Conservation (phyloP, 2,329 filamentous ascomycete genomes). For the Rachicladosporium sp. region DNA sequence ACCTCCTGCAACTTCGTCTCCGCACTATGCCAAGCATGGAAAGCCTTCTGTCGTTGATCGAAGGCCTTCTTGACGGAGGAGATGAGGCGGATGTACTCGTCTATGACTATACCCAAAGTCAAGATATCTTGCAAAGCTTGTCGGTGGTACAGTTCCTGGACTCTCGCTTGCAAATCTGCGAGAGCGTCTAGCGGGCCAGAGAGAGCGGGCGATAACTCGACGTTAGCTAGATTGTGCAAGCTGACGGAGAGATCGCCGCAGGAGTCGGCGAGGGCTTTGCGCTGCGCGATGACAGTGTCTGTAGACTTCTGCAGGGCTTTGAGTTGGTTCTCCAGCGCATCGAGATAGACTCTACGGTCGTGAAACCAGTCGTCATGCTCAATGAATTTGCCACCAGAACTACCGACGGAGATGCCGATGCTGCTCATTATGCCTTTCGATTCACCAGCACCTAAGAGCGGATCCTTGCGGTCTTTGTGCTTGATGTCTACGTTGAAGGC, state of each 20-base stretch:
- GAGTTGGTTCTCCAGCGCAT: constrained; percentile 82
- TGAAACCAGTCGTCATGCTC: constrained; percentile 99
- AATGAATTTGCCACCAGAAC: constrained; percentile 71
- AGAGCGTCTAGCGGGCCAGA: constrained; percentile 83
- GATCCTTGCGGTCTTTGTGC: constrained; percentile 88
- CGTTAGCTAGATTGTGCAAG: constrained; percentile 80
- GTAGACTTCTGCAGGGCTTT: constrained; percentile 86
- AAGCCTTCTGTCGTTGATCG: constrained; percentile 83
- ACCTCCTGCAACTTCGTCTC: constrained; percentile 86
- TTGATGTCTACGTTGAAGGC: constrained; percentile 93
- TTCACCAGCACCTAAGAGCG: constrained; percentile 57
- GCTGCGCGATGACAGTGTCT: constrained; percentile 81
- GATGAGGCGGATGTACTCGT: constrained; percentile 95
- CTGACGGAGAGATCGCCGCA: constrained; percentile 88
- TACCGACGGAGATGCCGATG: constrained; percentile 60
- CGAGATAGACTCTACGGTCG: constrained; percentile 85
- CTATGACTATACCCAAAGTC: constrained; percentile 92
- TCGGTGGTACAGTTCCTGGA: constrained; percentile 87
- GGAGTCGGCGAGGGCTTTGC: constrained; percentile 85
- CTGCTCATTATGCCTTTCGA: constrained; percentile 88
- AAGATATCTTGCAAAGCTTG: constrained; percentile 95
- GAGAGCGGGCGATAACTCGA: constrained; percentile 79
- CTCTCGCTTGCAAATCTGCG: constrained; percentile 85
- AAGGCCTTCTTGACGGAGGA: constrained; percentile 92
- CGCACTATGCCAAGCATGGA: constrained; percentile 83